Conservation (phyloP, 345 rosid genomes). For the Pelargonium nanum region DNA sequence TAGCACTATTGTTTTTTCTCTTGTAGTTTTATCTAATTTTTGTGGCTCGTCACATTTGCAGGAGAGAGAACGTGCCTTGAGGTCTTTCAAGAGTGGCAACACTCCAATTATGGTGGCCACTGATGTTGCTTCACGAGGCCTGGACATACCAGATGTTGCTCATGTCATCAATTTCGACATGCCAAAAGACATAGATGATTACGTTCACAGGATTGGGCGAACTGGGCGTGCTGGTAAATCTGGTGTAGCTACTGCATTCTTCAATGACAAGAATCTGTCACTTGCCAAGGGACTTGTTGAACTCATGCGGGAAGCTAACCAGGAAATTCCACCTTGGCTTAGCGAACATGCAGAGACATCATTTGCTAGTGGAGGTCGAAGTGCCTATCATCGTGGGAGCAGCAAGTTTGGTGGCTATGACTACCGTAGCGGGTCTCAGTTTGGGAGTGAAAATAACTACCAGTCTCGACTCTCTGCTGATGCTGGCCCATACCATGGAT, state of each 20-base stretch:
- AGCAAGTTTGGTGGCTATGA: slow-evolving; percentile 39
- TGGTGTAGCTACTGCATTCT: slow-evolving; percentile 43
- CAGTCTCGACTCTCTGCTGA: slow-evolving; percentile 5
- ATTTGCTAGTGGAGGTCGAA: slow-evolving; percentile 10
- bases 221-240: slow-evolving; percentile 50
- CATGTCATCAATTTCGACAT: slow-evolving; percentile 49
- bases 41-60: slow-evolving; percentile 11
- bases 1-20: too few relatives aligned
- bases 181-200: slow-evolving; percentile 34
- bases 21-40: neutral
- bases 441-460: slow-evolving; percentile 5
- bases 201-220: slow-evolving; percentile 54
- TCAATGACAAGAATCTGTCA: slow-evolving; percentile 29
- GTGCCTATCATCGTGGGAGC: slow-evolving; percentile 4
- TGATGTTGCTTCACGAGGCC: slow-evolving; percentile 49
- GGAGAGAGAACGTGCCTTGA: slow-evolving; percentile 48
- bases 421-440: slow-evolving; percentile 21
- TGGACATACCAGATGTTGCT: slow-evolving; percentile 45
- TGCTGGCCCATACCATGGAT: neutral
- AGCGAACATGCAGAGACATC: slow-evolving; percentile 20
- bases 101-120: slow-evolving; percentile 52
- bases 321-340: slow-evolving; percentile 41
- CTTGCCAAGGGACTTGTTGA: slow-evolving; percentile 31
- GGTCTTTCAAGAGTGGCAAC: slow-evolving; percentile 30
- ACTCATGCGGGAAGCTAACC: slow-evolving; percentile 40